Evolutionary conservation across 768 basidiomycete species (phyloP).

Genomic region (Boletus rubropictus): DNA sequence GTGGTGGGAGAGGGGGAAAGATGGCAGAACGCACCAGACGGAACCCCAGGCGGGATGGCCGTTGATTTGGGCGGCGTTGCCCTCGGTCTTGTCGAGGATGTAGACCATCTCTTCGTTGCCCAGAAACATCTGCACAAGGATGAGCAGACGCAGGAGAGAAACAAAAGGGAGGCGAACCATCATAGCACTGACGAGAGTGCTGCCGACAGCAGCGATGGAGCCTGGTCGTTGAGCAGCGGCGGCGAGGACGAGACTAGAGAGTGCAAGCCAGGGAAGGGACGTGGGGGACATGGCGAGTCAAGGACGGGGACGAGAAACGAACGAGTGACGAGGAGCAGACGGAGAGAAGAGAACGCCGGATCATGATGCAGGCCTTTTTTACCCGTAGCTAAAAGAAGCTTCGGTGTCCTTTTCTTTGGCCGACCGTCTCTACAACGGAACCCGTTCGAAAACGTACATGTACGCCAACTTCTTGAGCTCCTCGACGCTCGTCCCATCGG

Average conservation of each 20-base stretch:
- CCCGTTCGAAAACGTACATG: conserved; percentile 80
- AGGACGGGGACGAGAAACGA: not conserved
- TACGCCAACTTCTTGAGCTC: conserved; percentile 83
- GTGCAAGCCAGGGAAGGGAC: conserved; percentile 4
- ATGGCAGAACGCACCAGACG: conserved; percentile 45
- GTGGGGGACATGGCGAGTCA: not conserved
- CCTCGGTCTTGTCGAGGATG: conserved; percentile 84
- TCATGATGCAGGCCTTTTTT: too few species aligned
- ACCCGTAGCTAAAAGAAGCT: too few species aligned
- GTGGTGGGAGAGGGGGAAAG: not conserved
- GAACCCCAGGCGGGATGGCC: conserved; percentile 73
- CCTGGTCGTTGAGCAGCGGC: conserved; percentile 13
- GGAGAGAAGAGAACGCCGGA: not conserved
- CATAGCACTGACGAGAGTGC: conserved; percentile 45
- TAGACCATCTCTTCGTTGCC: conserved; percentile 78
- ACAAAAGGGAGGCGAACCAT: conserved; percentile 37
- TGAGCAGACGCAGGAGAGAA: not conserved
- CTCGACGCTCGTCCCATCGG: conserved; percentile 76
- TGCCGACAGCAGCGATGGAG: conserved; percentile 18
- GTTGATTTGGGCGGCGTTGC: conserved; percentile 57
- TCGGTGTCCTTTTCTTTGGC: too few species aligned
- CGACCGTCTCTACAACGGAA: not conserved
- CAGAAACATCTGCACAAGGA: conserved; percentile 57
- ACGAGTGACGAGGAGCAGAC: too few species aligned
- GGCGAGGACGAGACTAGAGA: conserved; percentile 3